Percentiles rank a stretch among this genome's conserved stretches.
phyloP scores from a whole-genome alignment of 176 grass and related monocot genomes.

The Neostapfia colusana region DNA sequence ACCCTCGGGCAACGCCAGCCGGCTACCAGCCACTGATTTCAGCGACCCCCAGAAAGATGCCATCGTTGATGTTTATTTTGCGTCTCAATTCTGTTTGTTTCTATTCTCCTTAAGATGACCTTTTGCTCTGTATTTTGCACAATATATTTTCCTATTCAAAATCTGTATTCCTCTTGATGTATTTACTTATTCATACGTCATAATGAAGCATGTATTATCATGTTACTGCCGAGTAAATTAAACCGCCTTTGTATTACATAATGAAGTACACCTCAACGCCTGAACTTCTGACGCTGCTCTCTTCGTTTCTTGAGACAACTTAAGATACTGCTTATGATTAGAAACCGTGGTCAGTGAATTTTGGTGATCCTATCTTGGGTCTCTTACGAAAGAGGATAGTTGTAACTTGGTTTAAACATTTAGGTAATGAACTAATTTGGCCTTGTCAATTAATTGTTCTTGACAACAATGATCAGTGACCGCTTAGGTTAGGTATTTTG shows the following conservation, averaged over 20 bases:
- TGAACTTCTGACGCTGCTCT: background rate
- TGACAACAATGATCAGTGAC: background rate
- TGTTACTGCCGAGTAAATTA: conserved; percentile 17
- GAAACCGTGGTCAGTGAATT: background rate
- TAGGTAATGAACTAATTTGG: too few relatives aligned
- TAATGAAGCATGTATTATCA: conserved; percentile 19
- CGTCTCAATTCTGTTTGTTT: background rate
- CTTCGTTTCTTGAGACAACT: too few relatives aligned
- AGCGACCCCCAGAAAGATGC: conserved; percentile 25
- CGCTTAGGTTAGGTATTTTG: background rate
- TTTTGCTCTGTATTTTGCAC: background rate
- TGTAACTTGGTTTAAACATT: background rate
- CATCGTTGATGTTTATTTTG: conserved; percentile 7
- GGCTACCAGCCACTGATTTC: conserved; percentile 22
- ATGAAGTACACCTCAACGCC: background rate
- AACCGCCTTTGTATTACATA: background rate
- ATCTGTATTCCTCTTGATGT: background rate
- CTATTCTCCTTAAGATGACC: background rate
- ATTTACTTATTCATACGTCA: background rate
- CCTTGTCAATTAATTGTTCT: too few relatives aligned
- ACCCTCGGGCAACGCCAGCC: background rate
- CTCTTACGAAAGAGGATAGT: background rate
- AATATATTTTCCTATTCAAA: background rate
- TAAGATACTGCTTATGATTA: too few relatives aligned
- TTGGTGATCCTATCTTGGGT: background rate